Evolutionary conservation across 192 early-diverging fungal species (phyloP).

Genomic region (Coemansia sp.): DNA sequence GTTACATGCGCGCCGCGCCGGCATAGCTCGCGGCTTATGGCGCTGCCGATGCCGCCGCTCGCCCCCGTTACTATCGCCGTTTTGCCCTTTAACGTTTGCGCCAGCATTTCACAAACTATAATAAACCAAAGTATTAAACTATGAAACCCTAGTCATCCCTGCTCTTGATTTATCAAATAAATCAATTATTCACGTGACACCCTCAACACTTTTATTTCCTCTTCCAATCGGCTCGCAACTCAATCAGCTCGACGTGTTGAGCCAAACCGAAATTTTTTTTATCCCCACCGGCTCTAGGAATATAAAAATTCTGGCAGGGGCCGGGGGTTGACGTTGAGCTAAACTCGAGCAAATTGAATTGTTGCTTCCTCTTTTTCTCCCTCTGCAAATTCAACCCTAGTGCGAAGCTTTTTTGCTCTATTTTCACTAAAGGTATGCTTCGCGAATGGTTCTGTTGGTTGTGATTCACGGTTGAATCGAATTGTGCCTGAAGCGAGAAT

Average conservation of each 20-base stretch:
- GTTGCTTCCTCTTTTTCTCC: slow-evolving; percentile 34
- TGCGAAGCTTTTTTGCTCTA: slow-evolving; percentile 10
- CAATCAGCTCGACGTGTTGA: not conserved
- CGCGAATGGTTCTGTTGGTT: too few relatives aligned
- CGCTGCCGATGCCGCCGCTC: slow-evolving; percentile 75
- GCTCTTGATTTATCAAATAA: too few relatives aligned
- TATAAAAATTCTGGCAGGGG: not conserved
- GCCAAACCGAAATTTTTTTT: slow-evolving; percentile 15
- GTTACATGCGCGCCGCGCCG: slow-evolving; percentile 57
- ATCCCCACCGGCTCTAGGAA: too few relatives aligned
- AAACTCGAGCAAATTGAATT: not conserved
- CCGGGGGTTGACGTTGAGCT: not conserved
- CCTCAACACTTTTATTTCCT: slow-evolving; percentile 28
- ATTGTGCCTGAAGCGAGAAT: too few relatives aligned
- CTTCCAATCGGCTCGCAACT: not conserved
- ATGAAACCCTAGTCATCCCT: too few relatives aligned
- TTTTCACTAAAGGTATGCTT: slow-evolving; percentile 27
- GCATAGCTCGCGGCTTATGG: slow-evolving; percentile 64
- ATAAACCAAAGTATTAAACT: not conserved
- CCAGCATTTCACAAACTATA: slow-evolving; percentile 9
- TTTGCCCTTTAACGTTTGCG: slow-evolving; percentile 24
- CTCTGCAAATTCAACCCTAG: slow-evolving; percentile 26
- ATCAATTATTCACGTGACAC: slow-evolving; percentile 24
- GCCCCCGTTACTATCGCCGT: slow-evolving; percentile 67
- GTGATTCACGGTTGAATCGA: too few relatives aligned